Conservation (phyloP, 1,284 basidiomycete genomes). For the Taiwanofungus camphoratus region DNA sequence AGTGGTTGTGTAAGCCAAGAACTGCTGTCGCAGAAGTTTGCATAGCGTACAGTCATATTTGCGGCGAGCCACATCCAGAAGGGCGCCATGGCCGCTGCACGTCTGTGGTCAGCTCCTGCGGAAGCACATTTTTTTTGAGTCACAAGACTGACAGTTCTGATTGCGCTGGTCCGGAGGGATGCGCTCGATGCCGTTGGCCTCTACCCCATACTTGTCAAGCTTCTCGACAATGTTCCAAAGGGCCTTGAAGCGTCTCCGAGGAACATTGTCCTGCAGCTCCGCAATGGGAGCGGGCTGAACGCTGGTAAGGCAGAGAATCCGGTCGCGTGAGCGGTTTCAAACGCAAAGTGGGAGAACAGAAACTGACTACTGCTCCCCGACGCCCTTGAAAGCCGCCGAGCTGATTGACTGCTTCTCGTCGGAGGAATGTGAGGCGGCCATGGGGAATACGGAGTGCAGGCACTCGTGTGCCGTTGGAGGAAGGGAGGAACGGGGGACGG, state of each 20-base stretch:
- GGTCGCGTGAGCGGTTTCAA: no score
- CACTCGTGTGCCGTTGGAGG: no score
- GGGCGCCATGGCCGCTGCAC: constrained; percentile 6
- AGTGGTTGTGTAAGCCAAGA: neutral
- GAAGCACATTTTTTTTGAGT: constrained; percentile 1
- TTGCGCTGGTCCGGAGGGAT: constrained; percentile 21
- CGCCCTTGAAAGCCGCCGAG: neutral
- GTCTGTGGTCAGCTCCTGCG: neutral
- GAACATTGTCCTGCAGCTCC: constrained; percentile 4
- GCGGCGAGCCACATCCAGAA: constrained; percentile 26
- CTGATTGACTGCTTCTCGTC: neutral
- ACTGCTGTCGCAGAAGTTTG: neutral
- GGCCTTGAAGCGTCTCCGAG: constrained; percentile 6
- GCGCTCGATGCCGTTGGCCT: constrained; percentile 27
- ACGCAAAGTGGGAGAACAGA: no score
- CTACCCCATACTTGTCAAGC: constrained; percentile 24
- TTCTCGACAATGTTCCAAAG: constrained; percentile 22
- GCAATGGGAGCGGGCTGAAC: neutral
- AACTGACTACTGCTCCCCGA: neutral
- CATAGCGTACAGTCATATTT: constrained; percentile 16
- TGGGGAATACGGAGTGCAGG: no score
- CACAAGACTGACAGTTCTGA: constrained; percentile 12
- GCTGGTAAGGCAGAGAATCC: neutral
- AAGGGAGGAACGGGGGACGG: no score
- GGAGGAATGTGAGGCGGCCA: neutral